A percentile compares a stretch with the other conserved stretches of the same genome.
These are phyloP conservation scores for Geum urbanum DNA, from an alignment of 306 rosid species.

Conservation along the genomic window DNA sequence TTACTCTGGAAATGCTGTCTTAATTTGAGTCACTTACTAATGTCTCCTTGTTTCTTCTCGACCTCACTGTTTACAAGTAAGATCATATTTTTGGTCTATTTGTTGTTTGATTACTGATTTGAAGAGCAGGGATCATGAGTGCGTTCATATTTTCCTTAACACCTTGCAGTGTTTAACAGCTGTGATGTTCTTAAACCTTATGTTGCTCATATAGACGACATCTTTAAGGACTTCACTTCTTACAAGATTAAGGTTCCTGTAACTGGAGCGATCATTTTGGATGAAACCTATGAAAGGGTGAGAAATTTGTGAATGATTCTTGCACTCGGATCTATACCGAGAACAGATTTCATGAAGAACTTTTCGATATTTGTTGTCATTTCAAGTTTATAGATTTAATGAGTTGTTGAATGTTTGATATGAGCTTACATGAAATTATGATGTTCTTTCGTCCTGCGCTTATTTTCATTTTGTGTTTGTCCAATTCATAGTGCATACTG, in stretches of 20 bases:
- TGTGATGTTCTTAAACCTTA: conserved; percentile 96
- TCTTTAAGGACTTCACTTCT: conserved; percentile 94
- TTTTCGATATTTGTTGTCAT: not conserved
- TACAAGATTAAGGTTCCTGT: conserved; percentile 97
- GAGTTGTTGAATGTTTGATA: not conserved
- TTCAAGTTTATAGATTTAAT: not conserved
- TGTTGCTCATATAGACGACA: conserved; percentile 89
- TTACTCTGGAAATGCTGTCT: not conserved
- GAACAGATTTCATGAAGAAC: not conserved
- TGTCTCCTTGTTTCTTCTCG: not conserved
- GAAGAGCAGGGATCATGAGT: not conserved
- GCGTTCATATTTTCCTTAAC: conserved; percentile 44
- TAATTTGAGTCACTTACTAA: no score
- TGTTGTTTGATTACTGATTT: not conserved
- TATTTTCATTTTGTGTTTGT: conserved; percentile 18
- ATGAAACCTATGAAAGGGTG: conserved; percentile 94
- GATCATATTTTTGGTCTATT: not conserved
- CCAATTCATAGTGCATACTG: conserved; percentile 69
- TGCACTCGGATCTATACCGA: not conserved
- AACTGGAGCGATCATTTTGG: conserved; percentile 94
- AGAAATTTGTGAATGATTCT: conserved; percentile 23
- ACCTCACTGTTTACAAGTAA: not conserved
- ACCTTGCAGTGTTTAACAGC: conserved; percentile 68
- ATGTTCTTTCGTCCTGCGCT: not conserved
- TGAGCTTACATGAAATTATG: conserved; percentile 12